These are phyloP conservation scores for Umbelopsis ramanniana DNA, from an alignment of 192 early-diverging fungal genomes.

Conservation along the genomic window DNA sequence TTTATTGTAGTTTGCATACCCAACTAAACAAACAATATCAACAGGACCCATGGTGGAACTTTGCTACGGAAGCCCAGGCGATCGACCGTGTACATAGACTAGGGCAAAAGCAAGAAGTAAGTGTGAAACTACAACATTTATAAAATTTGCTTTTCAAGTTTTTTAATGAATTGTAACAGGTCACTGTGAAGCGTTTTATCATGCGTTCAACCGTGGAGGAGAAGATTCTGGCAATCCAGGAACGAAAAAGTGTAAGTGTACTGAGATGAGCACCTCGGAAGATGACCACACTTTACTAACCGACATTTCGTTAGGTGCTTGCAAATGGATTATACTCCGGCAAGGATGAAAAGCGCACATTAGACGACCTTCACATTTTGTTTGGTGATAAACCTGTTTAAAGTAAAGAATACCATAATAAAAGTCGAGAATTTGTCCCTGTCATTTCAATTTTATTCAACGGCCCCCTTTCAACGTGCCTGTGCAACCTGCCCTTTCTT, in stretches of 20 bases:
- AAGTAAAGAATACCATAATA: background rate
- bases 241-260: conserved; percentile 47
- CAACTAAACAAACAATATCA: conserved; percentile 44
- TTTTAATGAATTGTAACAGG: conserved; percentile 10
- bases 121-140: background rate
- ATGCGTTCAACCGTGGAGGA: conserved; percentile 55
- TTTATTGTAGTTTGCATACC: background rate
- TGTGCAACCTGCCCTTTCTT: conserved; percentile 13
- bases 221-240: conserved; percentile 56
- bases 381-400: conserved; percentile 35
- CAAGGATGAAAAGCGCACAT: conserved; percentile 43
- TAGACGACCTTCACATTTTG: conserved; percentile 55
- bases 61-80: conserved; percentile 77
- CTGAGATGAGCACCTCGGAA: background rate
- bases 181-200: conserved; percentile 36
- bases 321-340: conserved; percentile 53
- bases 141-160: conserved; percentile 6
- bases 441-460: background rate
- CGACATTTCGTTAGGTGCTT: conserved; percentile 44
- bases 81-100: conserved; percentile 87
- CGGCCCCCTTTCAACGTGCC: background rate
- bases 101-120: conserved; percentile 65
- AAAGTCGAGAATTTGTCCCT: conserved; percentile 16
- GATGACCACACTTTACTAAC: background rate
- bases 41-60: conserved; percentile 81